Percentiles rank a stretch among this genome's conserved stretches.
Evolutionary conservation across 495 filamentous ascomycete genomes (phyloP).

Genomic region (Neurospora sp.): DNA sequence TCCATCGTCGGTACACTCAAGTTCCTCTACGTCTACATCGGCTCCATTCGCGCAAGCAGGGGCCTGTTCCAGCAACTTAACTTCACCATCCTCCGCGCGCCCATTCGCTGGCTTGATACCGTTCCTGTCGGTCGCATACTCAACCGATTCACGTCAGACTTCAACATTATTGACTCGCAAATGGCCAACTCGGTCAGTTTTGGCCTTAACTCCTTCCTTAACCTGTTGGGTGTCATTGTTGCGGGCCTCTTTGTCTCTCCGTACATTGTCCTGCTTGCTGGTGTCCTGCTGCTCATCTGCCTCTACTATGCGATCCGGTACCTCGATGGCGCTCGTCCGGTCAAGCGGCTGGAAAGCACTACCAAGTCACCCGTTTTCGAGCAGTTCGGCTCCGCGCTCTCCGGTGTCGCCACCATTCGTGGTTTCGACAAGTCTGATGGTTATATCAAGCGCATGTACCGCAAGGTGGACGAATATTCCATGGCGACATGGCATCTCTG

Average conservation of each 20-base stretch:
- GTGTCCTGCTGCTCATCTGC: slow-evolving; percentile 44
- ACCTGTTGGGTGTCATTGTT: slow-evolving; percentile 47
- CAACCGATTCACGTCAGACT: slow-evolving; percentile 74
- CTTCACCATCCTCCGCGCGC: slow-evolving; percentile 56
- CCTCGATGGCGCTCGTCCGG: slow-evolving; percentile 59
- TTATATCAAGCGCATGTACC: slow-evolving; percentile 58
- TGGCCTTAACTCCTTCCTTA: slow-evolving; percentile 39
- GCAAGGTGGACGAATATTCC: slow-evolving; percentile 53
- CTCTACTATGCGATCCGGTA: slow-evolving; percentile 49
- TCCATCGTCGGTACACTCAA: slow-evolving; percentile 48
- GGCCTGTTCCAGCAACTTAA: slow-evolving; percentile 55
- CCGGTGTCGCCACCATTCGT: slow-evolving; percentile 66
- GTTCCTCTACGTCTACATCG: slow-evolving; percentile 48
- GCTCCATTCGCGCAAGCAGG: slow-evolving; percentile 54
- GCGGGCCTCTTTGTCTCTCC: slow-evolving; percentile 55
- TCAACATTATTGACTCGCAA: slow-evolving; percentile 57
- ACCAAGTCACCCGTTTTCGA: slow-evolving; percentile 71
- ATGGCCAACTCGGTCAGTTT: slow-evolving; percentile 51
- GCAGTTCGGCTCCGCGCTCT: slow-evolving; percentile 58
- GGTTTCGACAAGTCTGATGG: slow-evolving; percentile 55
- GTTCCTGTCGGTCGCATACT: slow-evolving; percentile 68
- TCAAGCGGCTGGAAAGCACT: slow-evolving; percentile 65
- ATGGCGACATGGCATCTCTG: slow-evolving; percentile 56
- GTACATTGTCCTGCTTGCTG: slow-evolving; percentile 48
- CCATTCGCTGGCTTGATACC: slow-evolving; percentile 71